Evolutionary conservation across 2,329 filamentous ascomycete genomes (phyloP), one percentile per base, ranked within the genome.

Genomic region (Botrytis tulipae): DNA sequence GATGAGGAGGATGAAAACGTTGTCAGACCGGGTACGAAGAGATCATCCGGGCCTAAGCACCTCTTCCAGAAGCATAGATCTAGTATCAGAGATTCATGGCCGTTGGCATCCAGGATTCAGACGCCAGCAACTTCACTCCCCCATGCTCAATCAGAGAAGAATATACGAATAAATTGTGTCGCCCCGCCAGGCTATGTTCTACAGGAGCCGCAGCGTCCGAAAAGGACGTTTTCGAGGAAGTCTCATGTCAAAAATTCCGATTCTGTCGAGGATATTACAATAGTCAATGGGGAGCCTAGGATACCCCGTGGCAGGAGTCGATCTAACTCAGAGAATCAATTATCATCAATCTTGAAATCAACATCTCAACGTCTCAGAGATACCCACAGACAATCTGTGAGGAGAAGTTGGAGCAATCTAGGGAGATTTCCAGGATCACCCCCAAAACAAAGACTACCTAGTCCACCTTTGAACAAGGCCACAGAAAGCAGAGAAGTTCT

Each of bases 31-130:
- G 66, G 67, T 29, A 74, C 63, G 14, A 77, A 74, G 51, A 76
- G 65, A 46, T 59, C 73, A 25, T 73, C 74, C 7, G 71, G 74
- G 20, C 74, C 72, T 9, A 76, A 72, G 51, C 40, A 46, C 0
- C 61, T 75, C 42, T 76, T 77, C 35, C 75, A 76, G 32, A 74
- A 67, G 32, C 75, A 76, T 51, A 74, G 70, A 32, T 76, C 77
- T 3, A 73, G 74, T 22, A 73, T 77, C 20, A 76, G 77, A 65
- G 78, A 79, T n/a, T 80, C 79, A 3, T 80, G 79, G 79, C 79
- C 79, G 25, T 73, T 80, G 29, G 76, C 73, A 7, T 73, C 76
- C 18, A 74, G 71, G 14, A 75, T 75, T 22, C 76, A 77, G 18
- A 63, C 40, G 0, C 46, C 59, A 73, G 44, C 46, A 62, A 40